A percentile compares a stretch with the other conserved stretches of the same genome.
These are phyloP conservation scores for Rossbeevera mucosa DNA, from an alignment of 768 basidiomycete genomes.

Conservation along the genomic window DNA sequence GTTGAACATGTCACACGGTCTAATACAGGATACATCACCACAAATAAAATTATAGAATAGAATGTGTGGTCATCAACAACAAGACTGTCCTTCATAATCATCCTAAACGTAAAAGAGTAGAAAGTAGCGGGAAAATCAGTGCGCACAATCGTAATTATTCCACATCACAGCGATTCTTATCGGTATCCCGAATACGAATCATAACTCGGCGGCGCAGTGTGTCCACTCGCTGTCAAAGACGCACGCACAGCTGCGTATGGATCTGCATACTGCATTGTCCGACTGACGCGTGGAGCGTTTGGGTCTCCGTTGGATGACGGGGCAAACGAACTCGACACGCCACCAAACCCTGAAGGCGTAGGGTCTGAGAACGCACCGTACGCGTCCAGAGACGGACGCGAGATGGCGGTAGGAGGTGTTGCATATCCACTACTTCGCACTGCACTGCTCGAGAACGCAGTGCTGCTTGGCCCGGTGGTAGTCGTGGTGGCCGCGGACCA, in stretches of 20 bases:
- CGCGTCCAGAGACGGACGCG: slow-evolving; percentile 73
- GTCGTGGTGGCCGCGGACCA: slow-evolving; percentile 35
- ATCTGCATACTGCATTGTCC: slow-evolving; percentile 93
- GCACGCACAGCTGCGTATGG: slow-evolving; percentile 82
- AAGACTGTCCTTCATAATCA: slow-evolving; percentile 8
- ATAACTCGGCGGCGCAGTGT: slow-evolving; percentile 46
- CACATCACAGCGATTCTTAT: slow-evolving; percentile 20
- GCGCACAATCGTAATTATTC: slow-evolving; percentile 9
- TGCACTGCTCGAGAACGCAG: slow-evolving; percentile 21
- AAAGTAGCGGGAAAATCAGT: slow-evolving; percentile 7
- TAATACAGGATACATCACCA: slow-evolving; percentile 6
- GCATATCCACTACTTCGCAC: slow-evolving; percentile 24
- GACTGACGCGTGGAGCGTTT: slow-evolving; percentile 55
- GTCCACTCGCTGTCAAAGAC: slow-evolving; percentile 36
- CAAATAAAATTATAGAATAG: slow-evolving; percentile 7
- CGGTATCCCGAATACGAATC: slow-evolving; percentile 52
- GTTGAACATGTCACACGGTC: neutral
- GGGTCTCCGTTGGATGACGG: slow-evolving; percentile 31
- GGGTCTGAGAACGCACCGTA: slow-evolving; percentile 92
- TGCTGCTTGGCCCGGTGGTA: slow-evolving; percentile 23
- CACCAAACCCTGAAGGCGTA: slow-evolving; percentile 69
- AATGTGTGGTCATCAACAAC: slow-evolving; percentile 7
- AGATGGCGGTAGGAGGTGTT: slow-evolving; percentile 32
- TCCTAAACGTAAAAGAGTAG: slow-evolving; percentile 6
- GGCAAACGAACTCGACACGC: slow-evolving; percentile 32